Evolutionary conservation across 2,329 filamentous ascomycete species (phyloP), one percentile per base, ranked within the genome.

Genomic region (Nakataea oryzae): DNA sequence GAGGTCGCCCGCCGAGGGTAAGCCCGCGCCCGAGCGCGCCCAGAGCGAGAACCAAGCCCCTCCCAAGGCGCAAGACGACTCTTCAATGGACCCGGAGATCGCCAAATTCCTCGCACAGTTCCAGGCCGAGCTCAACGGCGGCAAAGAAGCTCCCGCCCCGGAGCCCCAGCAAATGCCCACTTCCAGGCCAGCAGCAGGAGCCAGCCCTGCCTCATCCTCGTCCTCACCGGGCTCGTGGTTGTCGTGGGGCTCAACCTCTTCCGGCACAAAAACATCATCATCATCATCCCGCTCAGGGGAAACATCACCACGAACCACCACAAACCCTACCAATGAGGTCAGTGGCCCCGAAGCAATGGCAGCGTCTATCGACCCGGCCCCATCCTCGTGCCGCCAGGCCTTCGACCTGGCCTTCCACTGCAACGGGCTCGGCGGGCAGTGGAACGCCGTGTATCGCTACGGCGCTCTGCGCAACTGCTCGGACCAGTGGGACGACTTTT

Each of bases 391-490:
- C 79, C 88, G 90, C 60, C 82, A 88, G 64, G 89, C 92, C 68
- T 97, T 99, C 77, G 95, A 99, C 78, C 83, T 86, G 66, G 93
- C 93, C 64, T 97, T 93, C 83, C 91, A 93, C 80, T 99, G 95
- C 82, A 90, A 95, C 72, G 91, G 89, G 0, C 80, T 96, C 11
- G 93, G 91, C 61, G 92, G 93, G 0, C 93, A 97, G 74, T 96
- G 93, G 80, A 92, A 90, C 70, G 86, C 91, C 70, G 83, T 97
- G 50, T 99, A 97, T 80, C 89, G 95, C 54, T 88, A 91, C 71
- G 95, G 95, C 65, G 78, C 80, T 55, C 78, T 96, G 70, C 85
- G 88, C 57, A 81, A 84, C 3, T 99, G 95, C 80, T 85, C 81
- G 65, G 89, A 96, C 67, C 87, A 92, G 65, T 97, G 93, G 92